Conservation (phyloP, 805 yeast species). For the Millerago galiae region DNA sequence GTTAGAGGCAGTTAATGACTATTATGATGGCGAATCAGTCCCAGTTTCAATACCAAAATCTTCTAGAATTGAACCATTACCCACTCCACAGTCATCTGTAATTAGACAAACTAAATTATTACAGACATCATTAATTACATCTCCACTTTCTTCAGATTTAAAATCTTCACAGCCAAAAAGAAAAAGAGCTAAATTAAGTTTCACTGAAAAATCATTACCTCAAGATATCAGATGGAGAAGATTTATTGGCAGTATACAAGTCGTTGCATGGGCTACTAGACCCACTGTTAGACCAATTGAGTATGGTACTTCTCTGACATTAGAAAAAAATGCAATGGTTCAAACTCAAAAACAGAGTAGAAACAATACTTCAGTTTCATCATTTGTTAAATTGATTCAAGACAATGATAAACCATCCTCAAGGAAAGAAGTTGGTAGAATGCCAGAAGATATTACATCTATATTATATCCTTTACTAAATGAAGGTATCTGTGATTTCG, state of each 20-base stretch:
- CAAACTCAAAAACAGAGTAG: slow-evolving; percentile 21
- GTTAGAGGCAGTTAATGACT: slow-evolving; percentile 34
- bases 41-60: neutral
- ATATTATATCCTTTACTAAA: slow-evolving; percentile 62
- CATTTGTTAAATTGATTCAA: slow-evolving; percentile 27
- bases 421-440: slow-evolving; percentile 64
- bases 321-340: slow-evolving; percentile 32
- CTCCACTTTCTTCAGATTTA: neutral
- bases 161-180: neutral
- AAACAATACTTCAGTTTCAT: slow-evolving; percentile 21
- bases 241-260: slow-evolving; percentile 54
- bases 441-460: slow-evolving; percentile 63
- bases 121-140: neutral
- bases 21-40: slow-evolving; percentile 25
- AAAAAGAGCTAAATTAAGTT: neutral
- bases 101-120: neutral
- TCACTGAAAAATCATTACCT: slow-evolving; percentile 8
- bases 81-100: neutral
- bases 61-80: neutral
- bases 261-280: slow-evolving; percentile 68
- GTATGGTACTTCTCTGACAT: slow-evolving; percentile 36
- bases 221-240: slow-evolving; percentile 29
- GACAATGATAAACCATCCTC: slow-evolving; percentile 19
- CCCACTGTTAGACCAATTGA: slow-evolving; percentile 44
- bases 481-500: slow-evolving; percentile 45